phyloP scores from a whole-genome alignment of 2,329 filamentous ascomycete genomes.

The Eutypa lata region DNA sequence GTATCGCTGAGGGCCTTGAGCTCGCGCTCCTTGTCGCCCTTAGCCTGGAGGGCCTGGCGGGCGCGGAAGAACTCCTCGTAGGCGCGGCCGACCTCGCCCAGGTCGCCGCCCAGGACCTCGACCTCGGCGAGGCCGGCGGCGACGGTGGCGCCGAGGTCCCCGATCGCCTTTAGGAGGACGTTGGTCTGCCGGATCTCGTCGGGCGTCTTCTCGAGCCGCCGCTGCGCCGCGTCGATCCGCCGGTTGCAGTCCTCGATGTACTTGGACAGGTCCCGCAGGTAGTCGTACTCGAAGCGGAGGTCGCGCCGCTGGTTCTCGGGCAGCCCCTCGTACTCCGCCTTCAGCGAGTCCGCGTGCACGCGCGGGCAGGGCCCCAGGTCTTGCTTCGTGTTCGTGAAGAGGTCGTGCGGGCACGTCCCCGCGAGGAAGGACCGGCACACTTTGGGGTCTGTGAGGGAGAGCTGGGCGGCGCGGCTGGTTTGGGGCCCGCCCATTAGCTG shows the following conservation, averaged over 20 bases:
- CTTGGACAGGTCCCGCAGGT: constrained; percentile 91
- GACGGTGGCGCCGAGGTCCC: constrained; percentile 74
- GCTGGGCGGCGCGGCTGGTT: constrained; percentile 71
- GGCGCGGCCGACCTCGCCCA: constrained; percentile 75
- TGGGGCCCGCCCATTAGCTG: constrained; percentile 84
- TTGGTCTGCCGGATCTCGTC: constrained; percentile 98
- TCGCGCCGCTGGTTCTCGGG: constrained; percentile 68
- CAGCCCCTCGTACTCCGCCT: constrained; percentile 80
- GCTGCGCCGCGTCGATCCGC: constrained; percentile 85
- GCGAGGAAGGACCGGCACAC: constrained; percentile 92
- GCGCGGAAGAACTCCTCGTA: constrained; percentile 87
- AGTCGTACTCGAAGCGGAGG: constrained; percentile 93
- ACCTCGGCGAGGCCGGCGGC: constrained; percentile 82
- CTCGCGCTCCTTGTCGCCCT: constrained; percentile 81
- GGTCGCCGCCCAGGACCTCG: constrained; percentile 77
- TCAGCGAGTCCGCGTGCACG: constrained; percentile 83
- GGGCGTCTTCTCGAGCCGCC: constrained; percentile 90
- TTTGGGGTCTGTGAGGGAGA: constrained; percentile 87
- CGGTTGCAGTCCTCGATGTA: constrained; percentile 97
- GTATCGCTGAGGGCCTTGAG: constrained; percentile 90
- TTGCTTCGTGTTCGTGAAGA: constrained; percentile 99
- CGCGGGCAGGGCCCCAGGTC: constrained; percentile 88
- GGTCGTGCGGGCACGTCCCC: constrained; percentile 94
- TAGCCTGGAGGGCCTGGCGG: constrained; percentile 73
- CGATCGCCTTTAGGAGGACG: constrained; percentile 79